phyloP scores from a whole-genome alignment of 805 yeast genomes.

The Metschnikowia noctiluminum region DNA sequence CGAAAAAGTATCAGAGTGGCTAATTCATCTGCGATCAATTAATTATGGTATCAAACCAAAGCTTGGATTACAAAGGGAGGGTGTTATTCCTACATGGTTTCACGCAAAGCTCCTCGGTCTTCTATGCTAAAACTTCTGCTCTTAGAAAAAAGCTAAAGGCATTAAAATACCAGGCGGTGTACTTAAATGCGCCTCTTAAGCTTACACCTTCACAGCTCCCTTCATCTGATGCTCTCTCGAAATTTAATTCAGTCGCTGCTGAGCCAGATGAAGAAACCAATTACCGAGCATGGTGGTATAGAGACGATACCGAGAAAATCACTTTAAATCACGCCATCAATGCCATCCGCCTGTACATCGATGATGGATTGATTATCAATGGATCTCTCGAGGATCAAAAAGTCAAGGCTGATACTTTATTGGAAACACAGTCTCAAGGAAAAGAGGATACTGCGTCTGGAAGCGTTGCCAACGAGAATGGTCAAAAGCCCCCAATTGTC shows the following conservation, averaged over 20 bases:
- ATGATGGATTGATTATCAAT: slow-evolving; percentile 48
- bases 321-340: slow-evolving; percentile 52
- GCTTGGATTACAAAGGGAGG: slow-evolving; percentile 33
- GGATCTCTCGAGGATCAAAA: slow-evolving; percentile 25
- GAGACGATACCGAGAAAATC: slow-evolving; percentile 43
- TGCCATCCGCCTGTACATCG: slow-evolving; percentile 47
- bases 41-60: slow-evolving; percentile 1
- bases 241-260: slow-evolving; percentile 41
- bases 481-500: slow-evolving; percentile 54
- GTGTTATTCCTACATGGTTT: slow-evolving; percentile 90
- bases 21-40: too few relatives aligned
- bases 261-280: slow-evolving; percentile 27
- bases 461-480: too few relatives aligned
- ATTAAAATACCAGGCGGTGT: slow-evolving; percentile 66
- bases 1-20: neutral
- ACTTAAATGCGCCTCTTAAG: slow-evolving; percentile 73
- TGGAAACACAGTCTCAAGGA: neutral
- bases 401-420: neutral
- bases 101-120: slow-evolving; percentile 77
- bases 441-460: too few relatives aligned
- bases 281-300: slow-evolving; percentile 76
- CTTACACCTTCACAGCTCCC: slow-evolving; percentile 73
- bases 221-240: slow-evolving; percentile 55
- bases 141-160: slow-evolving; percentile 71
- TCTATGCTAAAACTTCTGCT: slow-evolving; percentile 87